Base-by-base conservation (phyloP, 2,329 filamentous ascomycete species). In the Epichloe sp. region DNA sequence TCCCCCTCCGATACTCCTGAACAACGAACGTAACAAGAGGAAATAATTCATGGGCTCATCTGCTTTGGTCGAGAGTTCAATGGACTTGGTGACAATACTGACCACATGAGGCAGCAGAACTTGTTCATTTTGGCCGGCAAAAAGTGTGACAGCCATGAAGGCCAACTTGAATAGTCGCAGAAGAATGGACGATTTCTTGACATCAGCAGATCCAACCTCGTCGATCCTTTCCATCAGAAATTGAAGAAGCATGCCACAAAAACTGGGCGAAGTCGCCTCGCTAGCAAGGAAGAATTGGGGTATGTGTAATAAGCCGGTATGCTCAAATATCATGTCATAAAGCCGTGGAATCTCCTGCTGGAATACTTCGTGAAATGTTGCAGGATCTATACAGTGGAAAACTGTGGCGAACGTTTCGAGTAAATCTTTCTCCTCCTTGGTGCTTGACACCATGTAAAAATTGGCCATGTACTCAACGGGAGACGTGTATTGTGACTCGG, bases 21-120 rank as follows among this genome's bases (percentile, higher is more conserved):
- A 99, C 2, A 99, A 73, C 0, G 90, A 96, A 36, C 93, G 79
- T 40, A 99, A 74, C 1, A 99, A 78, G 11, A 96, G 76, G 68
- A 98, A 99, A 69, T 98, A 98, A 66, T 99, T 98, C 79, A 96
- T 95, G 0, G 94, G 94, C 63, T 97, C 91, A 60, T 96, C 89
- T 0, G 93, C 94, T 52, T 86, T 94, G 6, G 93, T 95, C 1
- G 91, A 96, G 38, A 97, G 74, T 67, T 97, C 88, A 55, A 99
- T 96, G 8, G 91, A 97, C 67, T 95, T 90, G 12, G 91, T 96
- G 54, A 98, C 88, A 56, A 99, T 95, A 64, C 94, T 94, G 50
- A 94, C 90, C 48, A 98, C 91, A 65, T 98, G 93, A 0, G 94
- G 94, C 49, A 97, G 75, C 14, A 99, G 75, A 2, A 99, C 89